Base-by-base conservation (phyloP, 768 basidiomycete genomes). In the Arthromyces matolae region DNA sequence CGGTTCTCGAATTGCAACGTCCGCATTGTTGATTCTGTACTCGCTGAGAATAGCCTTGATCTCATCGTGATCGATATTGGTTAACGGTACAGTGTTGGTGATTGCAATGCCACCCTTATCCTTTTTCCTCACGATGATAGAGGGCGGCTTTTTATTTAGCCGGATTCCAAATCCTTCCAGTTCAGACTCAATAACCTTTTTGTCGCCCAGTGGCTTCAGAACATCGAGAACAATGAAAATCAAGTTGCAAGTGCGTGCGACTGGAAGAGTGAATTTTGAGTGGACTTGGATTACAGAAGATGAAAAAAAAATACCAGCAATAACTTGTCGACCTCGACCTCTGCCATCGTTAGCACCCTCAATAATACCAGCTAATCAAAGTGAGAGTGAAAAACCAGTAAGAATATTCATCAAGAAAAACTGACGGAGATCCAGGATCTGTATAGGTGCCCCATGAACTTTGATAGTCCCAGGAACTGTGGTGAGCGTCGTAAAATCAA, bases 151-250 rank as follows among this genome's bases (percentile, higher is more conserved):
- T 70, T 98, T 98, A 73, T 99, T 99, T 50, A 97, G 72, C 40
- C 94, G 79, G 57, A 97, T 96, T 8, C 95, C 96, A 60, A 98
- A 98, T n/a, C 93, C 93, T 75, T 99, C 96, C 50, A 99, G 71
- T 65, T 99, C 96, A 27, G 75, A 60, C 68, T 97, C 93, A 49
- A 99, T 91, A 59, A 96, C 71, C 49, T 78, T 86, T 61, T 96
- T 93, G 73, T 98, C 95, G 20, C 87, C 89, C 14, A 98, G 80
- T n/a, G 96, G 96, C 70, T 98, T 99, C 28, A 96, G 80, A 22
- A 99, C 96, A 60, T 99, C 96, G 40, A 99, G 81, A 23, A 98
- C 89, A 65, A 99, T 98, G 69, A 98, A 98, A 51, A 99, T 97
- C 28, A 98, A 83, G 66, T 97, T 92, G 66, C 96, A 98, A 32